These are phyloP conservation scores for Bassia scoparia DNA, from an alignment of 148 eudicot genomes.

Conservation along the genomic window DNA sequence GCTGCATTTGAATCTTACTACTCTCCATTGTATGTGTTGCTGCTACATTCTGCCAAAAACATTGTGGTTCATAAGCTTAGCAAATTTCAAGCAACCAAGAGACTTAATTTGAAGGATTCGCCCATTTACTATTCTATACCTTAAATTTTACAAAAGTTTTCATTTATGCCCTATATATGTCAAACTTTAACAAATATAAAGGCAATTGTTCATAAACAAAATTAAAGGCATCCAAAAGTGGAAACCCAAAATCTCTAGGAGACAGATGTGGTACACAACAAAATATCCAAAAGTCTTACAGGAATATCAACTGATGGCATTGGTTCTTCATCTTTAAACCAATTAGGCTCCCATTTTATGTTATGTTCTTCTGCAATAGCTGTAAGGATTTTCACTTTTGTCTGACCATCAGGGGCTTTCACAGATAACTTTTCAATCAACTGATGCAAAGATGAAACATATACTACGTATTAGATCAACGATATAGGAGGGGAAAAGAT, in stretches of 20 bases:
- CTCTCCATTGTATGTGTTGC: conserved; percentile 35
- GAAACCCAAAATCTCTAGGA: neutral
- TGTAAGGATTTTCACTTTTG: conserved; percentile 70
- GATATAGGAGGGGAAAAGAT: conserved; percentile 11
- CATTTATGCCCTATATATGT: neutral
- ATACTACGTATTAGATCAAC: conserved; percentile 7
- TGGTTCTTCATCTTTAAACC: conserved; percentile 60
- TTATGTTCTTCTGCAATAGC: conserved; percentile 84
- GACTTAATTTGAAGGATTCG: neutral
- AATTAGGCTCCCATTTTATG: conserved; percentile 73
- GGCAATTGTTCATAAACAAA: too few relatives aligned
- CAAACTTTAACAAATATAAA: conserved; percentile 1
- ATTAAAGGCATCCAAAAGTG: neutral
- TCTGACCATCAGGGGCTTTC: conserved; percentile 75
- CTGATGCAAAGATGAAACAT: conserved; percentile 42
- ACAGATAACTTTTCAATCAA: conserved; percentile 88
- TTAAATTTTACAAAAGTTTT: neutral
- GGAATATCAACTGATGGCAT: conserved; percentile 43
- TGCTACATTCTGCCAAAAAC: conserved; percentile 46
- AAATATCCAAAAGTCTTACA: conserved; percentile 36
- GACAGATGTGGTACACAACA: neutral
- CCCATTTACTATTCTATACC: neutral
- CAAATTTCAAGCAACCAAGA: neutral
- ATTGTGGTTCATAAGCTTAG: neutral
- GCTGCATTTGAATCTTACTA: conserved; percentile 40